Evolutionary conservation across 2,329 filamentous ascomycete genomes (phyloP), one percentile per base, ranked within the genome.

Genomic region (Fusarium sp.): DNA sequence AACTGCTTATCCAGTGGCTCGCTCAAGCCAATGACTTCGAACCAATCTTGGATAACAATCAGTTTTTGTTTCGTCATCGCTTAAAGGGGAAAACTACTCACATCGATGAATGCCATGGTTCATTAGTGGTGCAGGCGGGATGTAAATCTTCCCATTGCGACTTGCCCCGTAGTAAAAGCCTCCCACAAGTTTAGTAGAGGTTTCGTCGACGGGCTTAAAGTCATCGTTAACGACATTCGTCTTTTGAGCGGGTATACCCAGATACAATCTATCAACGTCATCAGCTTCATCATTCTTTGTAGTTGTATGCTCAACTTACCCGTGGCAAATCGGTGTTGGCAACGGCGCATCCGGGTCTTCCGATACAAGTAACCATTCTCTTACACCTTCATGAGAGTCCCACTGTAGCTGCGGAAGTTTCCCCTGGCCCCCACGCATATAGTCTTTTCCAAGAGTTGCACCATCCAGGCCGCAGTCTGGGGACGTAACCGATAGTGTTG

Each of bases 31-130:
- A 87, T 72, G 16, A 87, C 72, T 64, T 84, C 77, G 59, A 80
- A 87, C 73, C 85, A 84, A 56, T 86, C 80, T 81, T 12, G 26
- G 23, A 9, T 9, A 6, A 8, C 10, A 13, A 20, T 66, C 36
- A 63, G 47, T 26, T 34, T 6, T 40, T 13, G 11, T 13, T 44
- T 26, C 6, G 3, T 18, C 4, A 4, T 8, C 10, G 13, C n/a
- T n/a, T 26, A 23, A 23, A 23, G 23, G 6, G 9, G 16, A 20
- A 6, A 16, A 8, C n/a, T 31, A 72, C 79, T 76, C 72, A 81
- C 80, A 88, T 57, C 85, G 77, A 73, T 87, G 84, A 23, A 79
- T 78, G 0, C 85, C 85, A 67, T 86, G 82, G 28, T 85, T 85
- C 53, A 84, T 70, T 34, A 85, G 74, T 18, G 84, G 83, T 13